A percentile compares a stretch with the other conserved stretches of the same genome.
Evolutionary conservation across 495 filamentous ascomycete genomes (phyloP).

Genomic region (Penicillium mononematosum): DNA sequence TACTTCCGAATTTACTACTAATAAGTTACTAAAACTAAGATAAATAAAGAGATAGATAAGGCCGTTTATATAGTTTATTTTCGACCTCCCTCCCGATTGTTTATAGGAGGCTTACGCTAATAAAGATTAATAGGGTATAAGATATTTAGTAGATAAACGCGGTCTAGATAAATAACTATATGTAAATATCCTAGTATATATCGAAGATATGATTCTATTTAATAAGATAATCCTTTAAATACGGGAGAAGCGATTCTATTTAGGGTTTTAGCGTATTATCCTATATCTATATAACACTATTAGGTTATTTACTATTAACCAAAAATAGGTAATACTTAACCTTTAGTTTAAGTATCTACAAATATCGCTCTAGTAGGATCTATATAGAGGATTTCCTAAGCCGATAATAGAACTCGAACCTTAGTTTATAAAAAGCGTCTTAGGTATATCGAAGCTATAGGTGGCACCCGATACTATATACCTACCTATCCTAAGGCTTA

Average conservation of each 20-base stretch:
- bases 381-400: neutral
- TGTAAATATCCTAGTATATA: neutral
- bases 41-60: conserved; percentile 14
- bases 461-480: neutral
- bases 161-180: neutral
- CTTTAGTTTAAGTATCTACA: neutral
- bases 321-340: neutral
- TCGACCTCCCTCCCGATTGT: neutral
- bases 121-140: neutral
- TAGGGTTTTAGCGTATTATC: neutral
- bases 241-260: neutral
- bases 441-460: neutral
- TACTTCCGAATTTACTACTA: conserved; percentile 17
- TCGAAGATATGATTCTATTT: neutral
- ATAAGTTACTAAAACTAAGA: conserved; percentile 10
- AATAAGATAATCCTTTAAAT: neutral
- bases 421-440: neutral
- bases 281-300: neutral
- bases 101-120: neutral
- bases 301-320: neutral
- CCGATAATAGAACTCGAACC: neutral
- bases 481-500: too few species aligned
- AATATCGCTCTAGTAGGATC: neutral
- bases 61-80: conserved; percentile 11
- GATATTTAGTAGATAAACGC: neutral